A percentile compares a stretch with the other conserved stretches of the same genome.
Evolutionary conservation across 495 filamentous ascomycete species (phyloP).

Genomic region (Penicillium herquei): DNA sequence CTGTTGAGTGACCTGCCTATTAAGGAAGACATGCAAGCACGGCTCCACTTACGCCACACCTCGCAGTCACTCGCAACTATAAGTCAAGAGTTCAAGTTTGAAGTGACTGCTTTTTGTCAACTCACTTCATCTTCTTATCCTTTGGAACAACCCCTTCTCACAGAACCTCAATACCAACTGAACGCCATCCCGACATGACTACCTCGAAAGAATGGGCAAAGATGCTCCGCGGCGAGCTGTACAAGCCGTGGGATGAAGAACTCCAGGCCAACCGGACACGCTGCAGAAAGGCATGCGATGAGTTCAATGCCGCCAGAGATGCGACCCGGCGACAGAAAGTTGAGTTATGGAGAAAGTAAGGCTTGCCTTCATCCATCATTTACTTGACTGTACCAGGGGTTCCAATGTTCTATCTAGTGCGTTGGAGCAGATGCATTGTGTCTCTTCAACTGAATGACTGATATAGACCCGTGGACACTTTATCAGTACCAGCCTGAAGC

Average conservation of each 20-base stretch:
- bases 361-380: background rate
- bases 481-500: background rate
- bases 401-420: too few relatives aligned
- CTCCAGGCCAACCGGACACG: slow-evolving; percentile 54
- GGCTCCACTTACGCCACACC: background rate
- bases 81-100: background rate
- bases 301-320: slow-evolving; percentile 59
- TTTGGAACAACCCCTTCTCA: background rate
- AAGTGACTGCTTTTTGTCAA: too few relatives aligned
- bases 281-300: slow-evolving; percentile 55
- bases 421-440: too few relatives aligned
- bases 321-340: slow-evolving; percentile 53
- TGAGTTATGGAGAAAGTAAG: slow-evolving; percentile 71
- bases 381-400: too few relatives aligned
- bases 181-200: background rate
- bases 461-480: too few relatives aligned
- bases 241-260: slow-evolving; percentile 52
- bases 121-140: too few relatives aligned
- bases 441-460: too few relatives aligned
- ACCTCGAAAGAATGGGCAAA: slow-evolving; percentile 32
- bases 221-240: slow-evolving; percentile 39
- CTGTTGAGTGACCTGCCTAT: background rate
- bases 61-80: background rate
- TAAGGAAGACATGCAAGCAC: background rate
- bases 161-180: background rate